phyloP scores from a whole-genome alignment of 805 yeast genomes.

The Pichia rugopelliculosa region DNA sequence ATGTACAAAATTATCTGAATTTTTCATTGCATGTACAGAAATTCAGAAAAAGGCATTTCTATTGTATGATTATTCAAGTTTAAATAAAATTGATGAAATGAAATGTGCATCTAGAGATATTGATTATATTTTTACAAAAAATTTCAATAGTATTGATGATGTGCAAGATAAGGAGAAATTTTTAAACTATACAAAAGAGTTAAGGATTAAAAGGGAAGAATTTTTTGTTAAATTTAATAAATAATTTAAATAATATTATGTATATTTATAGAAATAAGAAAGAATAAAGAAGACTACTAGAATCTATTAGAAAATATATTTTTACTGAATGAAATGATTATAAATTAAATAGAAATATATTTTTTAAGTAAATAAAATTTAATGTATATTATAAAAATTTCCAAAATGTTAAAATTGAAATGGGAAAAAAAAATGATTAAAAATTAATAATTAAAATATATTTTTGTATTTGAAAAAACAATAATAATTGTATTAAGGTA shows the following conservation, averaged over 20 bases:
- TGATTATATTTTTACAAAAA: slow-evolving; percentile 25
- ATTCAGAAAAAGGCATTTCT: slow-evolving; percentile 27
- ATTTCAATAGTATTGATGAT: slow-evolving; percentile 23
- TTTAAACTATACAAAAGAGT: slow-evolving; percentile 20
- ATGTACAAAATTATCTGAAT: slow-evolving; percentile 23
- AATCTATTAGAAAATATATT: too few species aligned
- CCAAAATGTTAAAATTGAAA: background rate
- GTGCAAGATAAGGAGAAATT: slow-evolving; percentile 19
- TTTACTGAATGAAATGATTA: too few species aligned
- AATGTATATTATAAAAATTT: too few species aligned
- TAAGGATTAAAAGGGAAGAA: slow-evolving; percentile 25
- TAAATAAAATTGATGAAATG: slow-evolving; percentile 24
- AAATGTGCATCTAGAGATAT: slow-evolving; percentile 22
- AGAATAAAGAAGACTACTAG: too few species aligned
- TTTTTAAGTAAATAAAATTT: background rate
- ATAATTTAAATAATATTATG: slow-evolving; percentile 7
- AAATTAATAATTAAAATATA: background rate
- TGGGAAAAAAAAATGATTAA: background rate
- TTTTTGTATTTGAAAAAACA: background rate
- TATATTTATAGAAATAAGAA: background rate
- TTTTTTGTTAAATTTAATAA: slow-evolving; percentile 23
- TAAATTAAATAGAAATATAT: background rate
- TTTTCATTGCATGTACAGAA: slow-evolving; percentile 26
- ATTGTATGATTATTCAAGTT: slow-evolving; percentile 26
- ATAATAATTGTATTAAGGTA: background rate